phyloP scores from a whole-genome alignment of 108 stramenopile species.

The Cyclotella sp. region DNA sequence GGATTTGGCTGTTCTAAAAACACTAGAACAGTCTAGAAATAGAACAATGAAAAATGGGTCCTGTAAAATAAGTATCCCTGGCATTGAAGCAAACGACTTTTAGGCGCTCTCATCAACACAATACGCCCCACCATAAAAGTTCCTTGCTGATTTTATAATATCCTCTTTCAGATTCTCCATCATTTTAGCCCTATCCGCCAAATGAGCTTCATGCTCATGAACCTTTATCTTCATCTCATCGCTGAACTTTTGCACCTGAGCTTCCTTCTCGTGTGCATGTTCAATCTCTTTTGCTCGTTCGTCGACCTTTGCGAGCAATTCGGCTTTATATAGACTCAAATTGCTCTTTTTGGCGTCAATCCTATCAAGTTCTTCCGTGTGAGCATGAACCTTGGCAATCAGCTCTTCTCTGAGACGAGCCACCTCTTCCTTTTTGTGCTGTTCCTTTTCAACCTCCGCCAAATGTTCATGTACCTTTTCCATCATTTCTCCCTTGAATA shows the following conservation, averaged over 20 bases:
- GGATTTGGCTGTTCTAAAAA: too few species aligned
- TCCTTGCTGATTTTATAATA: slow-evolving; percentile 32
- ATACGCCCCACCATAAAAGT: slow-evolving; percentile 23
- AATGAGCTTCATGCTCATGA: slow-evolving; percentile 34
- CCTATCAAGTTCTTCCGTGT: slow-evolving; percentile 46
- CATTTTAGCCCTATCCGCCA: slow-evolving; percentile 32
- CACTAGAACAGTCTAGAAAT: too few species aligned
- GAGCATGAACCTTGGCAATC: slow-evolving; percentile 51
- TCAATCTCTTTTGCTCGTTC: slow-evolving; percentile 42
- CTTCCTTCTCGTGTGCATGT: slow-evolving; percentile 43
- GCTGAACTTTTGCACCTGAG: slow-evolving; percentile 37
- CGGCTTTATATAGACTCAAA: slow-evolving; percentile 49
- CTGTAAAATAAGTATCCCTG: too few species aligned
- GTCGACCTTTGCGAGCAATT: slow-evolving; percentile 50
- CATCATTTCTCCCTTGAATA: slow-evolving; percentile 50
- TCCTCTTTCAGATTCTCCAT: slow-evolving; percentile 39
- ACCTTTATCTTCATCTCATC: slow-evolving; percentile 46
- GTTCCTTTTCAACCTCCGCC: slow-evolving; percentile 39
- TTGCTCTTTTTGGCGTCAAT: slow-evolving; percentile 49
- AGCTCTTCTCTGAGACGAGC: slow-evolving; percentile 47
- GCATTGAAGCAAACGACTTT: neutral
- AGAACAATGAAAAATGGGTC: too few species aligned
- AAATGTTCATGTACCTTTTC: slow-evolving; percentile 43
- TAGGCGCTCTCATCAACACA: slow-evolving; percentile 11
- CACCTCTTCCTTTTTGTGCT: slow-evolving; percentile 55